Percentiles rank a stretch among this genome's conserved stretches.
Conservation (phyloP, 768 basidiomycete species). For the Suillus decipiens region DNA sequence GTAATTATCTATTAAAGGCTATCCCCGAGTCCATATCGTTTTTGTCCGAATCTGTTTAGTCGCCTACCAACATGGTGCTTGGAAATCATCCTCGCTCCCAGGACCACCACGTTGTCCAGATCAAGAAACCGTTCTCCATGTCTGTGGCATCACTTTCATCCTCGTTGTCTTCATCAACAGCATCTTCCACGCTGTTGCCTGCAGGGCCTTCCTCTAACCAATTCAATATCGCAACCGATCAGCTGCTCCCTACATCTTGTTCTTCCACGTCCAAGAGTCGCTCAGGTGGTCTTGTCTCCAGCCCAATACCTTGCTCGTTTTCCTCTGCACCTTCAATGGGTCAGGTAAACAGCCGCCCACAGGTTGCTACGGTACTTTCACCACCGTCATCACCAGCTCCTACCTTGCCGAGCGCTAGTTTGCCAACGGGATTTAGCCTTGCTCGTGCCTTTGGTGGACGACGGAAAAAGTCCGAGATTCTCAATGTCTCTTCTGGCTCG, state of each 20-base stretch:
- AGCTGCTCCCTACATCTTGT: slow-evolving; percentile 35
- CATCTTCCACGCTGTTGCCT: slow-evolving; percentile 42
- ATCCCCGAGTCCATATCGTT: slow-evolving; percentile 31
- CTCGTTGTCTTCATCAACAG: slow-evolving; percentile 47
- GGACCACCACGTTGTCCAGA: slow-evolving; percentile 33
- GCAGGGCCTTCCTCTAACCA: slow-evolving; percentile 37
- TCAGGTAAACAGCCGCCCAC: slow-evolving; percentile 37
- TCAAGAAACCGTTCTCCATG: slow-evolving; percentile 39
- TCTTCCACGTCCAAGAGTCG: slow-evolving; percentile 37
- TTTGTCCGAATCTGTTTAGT: slow-evolving; percentile 23
- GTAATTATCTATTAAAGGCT: slow-evolving; percentile 30
- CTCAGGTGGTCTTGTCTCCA: slow-evolving; percentile 29
- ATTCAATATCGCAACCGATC: slow-evolving; percentile 48
- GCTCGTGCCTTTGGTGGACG: slow-evolving; percentile 35
- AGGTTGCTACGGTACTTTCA: slow-evolving; percentile 19
- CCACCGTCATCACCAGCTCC: slow-evolving; percentile 32
- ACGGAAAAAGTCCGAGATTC: slow-evolving; percentile 33
- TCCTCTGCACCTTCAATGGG: slow-evolving; percentile 34
- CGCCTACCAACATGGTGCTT: slow-evolving; percentile 14
- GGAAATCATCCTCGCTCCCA: slow-evolving; percentile 23
- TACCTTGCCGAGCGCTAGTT: slow-evolving; percentile 21
- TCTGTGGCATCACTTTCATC: slow-evolving; percentile 44
- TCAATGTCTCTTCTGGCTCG: slow-evolving; percentile 18
- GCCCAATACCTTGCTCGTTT: slow-evolving; percentile 21
- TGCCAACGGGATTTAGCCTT: slow-evolving; percentile 29